A percentile compares a stretch with the other conserved stretches of the same genome.
These are phyloP conservation scores for Pleurotus sapidus DNA, from an alignment of 768 basidiomycete genomes.

Conservation along the genomic window DNA sequence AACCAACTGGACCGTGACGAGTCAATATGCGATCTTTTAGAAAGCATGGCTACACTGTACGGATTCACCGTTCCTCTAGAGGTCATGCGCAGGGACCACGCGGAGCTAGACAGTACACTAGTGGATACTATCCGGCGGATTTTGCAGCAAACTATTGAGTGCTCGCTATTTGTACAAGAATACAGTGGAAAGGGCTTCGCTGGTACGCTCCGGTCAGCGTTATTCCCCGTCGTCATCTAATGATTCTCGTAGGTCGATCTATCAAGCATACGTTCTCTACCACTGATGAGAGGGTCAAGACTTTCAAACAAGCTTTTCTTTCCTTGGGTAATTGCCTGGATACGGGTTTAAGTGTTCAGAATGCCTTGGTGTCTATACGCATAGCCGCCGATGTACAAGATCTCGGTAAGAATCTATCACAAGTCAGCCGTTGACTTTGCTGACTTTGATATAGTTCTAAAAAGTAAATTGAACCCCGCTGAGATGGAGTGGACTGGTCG, in stretches of 20 bases:
- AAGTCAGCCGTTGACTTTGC: too few relatives aligned
- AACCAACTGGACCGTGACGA: conserved; percentile 23
- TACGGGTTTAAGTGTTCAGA: not conserved
- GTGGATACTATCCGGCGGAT: conserved; percentile 18
- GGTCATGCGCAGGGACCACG: conserved; percentile 22
- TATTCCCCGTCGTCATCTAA: not conserved
- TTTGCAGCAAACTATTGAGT: conserved; percentile 31
- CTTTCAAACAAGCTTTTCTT: not conserved
- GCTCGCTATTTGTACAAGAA: conserved; percentile 32
- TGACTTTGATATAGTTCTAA: not conserved
- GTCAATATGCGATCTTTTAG: conserved; percentile 21
- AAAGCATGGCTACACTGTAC: conserved; percentile 27
- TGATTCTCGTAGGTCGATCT: not conserved
- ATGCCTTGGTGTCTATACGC: not conserved
- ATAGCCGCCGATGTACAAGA: not conserved
- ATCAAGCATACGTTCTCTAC: not conserved
- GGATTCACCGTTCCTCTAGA: conserved; percentile 26
- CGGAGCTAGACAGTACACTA: conserved; percentile 16
- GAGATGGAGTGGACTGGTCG: conserved; percentile 5
- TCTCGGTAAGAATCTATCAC: too few relatives aligned
- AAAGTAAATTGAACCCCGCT: conserved; percentile 1
- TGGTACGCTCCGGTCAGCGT: conserved; percentile 14
- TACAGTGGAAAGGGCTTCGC: conserved; percentile 30
- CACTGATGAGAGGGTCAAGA: not conserved
- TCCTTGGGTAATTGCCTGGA: not conserved